Evolutionary conservation across 192 early-diverging fungal species (phyloP), one percentile per base, ranked within the genome.

Genomic region (Coemansia sp.): DNA sequence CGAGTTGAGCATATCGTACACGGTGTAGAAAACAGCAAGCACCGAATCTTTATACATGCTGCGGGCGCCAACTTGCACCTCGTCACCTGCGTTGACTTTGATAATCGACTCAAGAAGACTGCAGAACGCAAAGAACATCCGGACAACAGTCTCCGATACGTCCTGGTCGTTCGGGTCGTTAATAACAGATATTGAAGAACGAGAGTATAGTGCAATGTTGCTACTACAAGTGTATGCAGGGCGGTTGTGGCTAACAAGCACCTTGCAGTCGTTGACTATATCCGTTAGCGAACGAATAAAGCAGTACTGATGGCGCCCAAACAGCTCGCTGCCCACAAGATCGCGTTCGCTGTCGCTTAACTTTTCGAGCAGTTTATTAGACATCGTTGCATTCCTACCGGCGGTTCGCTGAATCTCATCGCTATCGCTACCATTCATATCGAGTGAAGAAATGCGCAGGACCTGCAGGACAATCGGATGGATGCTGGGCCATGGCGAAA

Each of bases 1-100:
- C 45, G 78, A 71, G 44, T 75, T 81, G 1, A 81, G 78, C 78
- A 81, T 81, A 43, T 61, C 49, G 52, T 76, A 81, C 20, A 81
- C 73, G 2, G 73, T 67, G 38, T 64, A 58, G 36, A 81, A 81
- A 23, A 81, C 73, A 12, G 18, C 56, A n/a, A 53, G 43, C 15
- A 81, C 67, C 12, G 66, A 65, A 2, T 34, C 43, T 46, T 44
- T 53, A 64, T 76, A 81, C 5, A 73, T 67, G 30, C 70, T 62
- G 38, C 44, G 55, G 60, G 44, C 56, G n/a, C 43, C 41, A n/a
- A 46, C 21, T 8, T 33, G 60, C 39, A 63, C 41, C 45, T 30
- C 39, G 16, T 44, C 51, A 20, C 67, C 68, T 1, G 64, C 68
- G 61, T 67, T 81, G 6, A 38, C 56, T 58, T 69, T 67, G 16